Evolutionary conservation across 2,329 filamentous ascomycete genomes (phyloP), one percentile per base, ranked within the genome.

Genomic region (Gaeumannomyces sp.): DNA sequence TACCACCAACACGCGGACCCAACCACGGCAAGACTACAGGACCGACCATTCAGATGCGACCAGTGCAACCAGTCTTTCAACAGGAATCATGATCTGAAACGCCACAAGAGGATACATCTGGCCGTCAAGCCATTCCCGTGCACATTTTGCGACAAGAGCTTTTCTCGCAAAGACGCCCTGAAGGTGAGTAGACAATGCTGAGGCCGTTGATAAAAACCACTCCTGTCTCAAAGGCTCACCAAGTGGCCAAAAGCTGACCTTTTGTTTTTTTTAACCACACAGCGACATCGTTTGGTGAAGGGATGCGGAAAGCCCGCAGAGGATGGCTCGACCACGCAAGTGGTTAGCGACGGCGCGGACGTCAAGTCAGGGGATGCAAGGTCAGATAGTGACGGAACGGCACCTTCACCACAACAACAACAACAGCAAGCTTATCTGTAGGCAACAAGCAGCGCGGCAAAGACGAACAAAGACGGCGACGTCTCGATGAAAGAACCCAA

Each of bases 41-140:
- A 98, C 70, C 87, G 94, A 6, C 95, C 95, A 0, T 98, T 96
- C 81, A 93, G 93, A 76, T 99, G 95, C 74, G 93, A 98, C 70
- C 85, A 91, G 73, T 99, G 95, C 73, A 87, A 91, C 0, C 92
- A 96, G 74, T 93, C 91, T 53, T 99, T 99, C 79, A 98, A 96
- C 76, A 84, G 95, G 5, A 98, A 98, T 69, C 95, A 98, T 73
- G 95, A 98, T 73, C 77, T 98, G 71, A 99, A 99, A 78, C 85
- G 95, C 63, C 95, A 99, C 76, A 97, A 97, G 81, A 83, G 93
- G 62, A 98, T 98, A 66, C 95, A 99, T 76, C 78, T 98, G 65
- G 91, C 93, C 0, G 92, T 98, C 57, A 99, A 99, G 81, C 95
- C 95, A 0, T 98, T 94, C 75, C 93, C 93, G 0, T 99, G 95